Evolutionary conservation across 2,329 filamentous ascomycete genomes (phyloP).

Genomic region (Phialophora macrospora): DNA sequence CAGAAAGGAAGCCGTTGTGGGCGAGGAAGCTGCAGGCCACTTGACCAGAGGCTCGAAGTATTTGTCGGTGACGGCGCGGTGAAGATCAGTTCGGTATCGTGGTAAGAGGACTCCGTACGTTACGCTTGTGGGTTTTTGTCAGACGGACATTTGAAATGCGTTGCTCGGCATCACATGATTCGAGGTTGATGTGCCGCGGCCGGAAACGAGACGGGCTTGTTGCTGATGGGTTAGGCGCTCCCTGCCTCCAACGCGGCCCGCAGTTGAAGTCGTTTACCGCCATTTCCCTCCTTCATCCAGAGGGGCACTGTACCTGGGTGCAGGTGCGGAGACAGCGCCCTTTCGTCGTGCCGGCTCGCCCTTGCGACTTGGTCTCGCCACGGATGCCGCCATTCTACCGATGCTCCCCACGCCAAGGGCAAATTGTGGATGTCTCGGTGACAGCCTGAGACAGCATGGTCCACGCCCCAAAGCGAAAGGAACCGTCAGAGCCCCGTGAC

Average conservation of each 20-base stretch:
- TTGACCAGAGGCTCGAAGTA: neutral
- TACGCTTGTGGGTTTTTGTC: neutral
- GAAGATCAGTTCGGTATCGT: neutral
- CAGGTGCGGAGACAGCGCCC: neutral
- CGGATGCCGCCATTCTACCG: neutral
- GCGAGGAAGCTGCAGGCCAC: neutral
- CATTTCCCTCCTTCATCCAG: neutral
- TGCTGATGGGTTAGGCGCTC: neutral
- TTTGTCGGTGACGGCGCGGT: neutral
- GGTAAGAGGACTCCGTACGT: neutral
- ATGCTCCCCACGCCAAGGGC: neutral
- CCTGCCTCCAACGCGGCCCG: neutral
- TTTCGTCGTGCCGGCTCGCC: neutral
- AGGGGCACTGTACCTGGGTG: neutral
- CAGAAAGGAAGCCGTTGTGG: neutral
- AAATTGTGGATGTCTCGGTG: neutral
- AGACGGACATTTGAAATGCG: neutral
- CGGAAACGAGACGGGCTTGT: neutral
- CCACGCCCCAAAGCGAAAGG: neutral
- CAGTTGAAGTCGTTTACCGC: neutral
- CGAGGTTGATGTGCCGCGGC: neutral
- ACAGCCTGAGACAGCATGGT: neutral
- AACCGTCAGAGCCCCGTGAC: neutral
- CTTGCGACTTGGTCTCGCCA: slow-evolving; percentile 1
- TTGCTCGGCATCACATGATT: neutral